Base-by-base conservation (phyloP, 495 filamentous ascomycete species). In the Xylaria nigripes region DNA sequence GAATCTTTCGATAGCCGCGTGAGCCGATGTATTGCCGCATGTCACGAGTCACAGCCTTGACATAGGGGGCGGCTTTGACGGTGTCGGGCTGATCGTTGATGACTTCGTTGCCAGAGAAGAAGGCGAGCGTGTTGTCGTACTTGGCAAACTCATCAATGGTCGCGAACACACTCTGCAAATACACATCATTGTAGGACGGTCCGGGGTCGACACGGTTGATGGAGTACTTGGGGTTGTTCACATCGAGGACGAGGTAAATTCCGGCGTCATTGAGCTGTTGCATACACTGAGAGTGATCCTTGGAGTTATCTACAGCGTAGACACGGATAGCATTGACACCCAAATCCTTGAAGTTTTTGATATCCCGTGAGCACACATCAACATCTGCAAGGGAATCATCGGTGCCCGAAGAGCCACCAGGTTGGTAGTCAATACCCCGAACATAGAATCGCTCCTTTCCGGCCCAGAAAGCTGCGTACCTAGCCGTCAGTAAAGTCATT, bases 21-120 rank as follows among this genome's bases (percentile, higher is more conserved):
- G 71, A 77, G 38, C 75, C 76, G 64, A 96, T 86, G 69, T 91
- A 97, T 63, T 87, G 81, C 66, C 86, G 87, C 73, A 95, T 88
- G 67, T 97, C 92, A 68, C 92, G 83, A 34, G 88, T 95, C 36
- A 88, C 84, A 23, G 92, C 92, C 77, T 97, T 96, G 71, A 97
- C 87, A 63, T 89, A 92, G 15, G 88, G 86, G 9, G 91, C 92
- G 42, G 82, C 74, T 50, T 72, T 68, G 46, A 88, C 90, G 2
- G 86, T 92, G 5, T 77, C 75, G 38, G 67, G 60, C 55, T 83
- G 79, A 56, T 86, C 82, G 74, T 97, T 94, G 77, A 96, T 90
- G 58, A 95, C 90, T 72, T 97, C 92, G 68, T 97, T 96, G 36
- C 89, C 92, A 16, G 91, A 94, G 78, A 96, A 96, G 83, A 96